A percentile compares a stretch with the other conserved stretches of the same genome.
These are phyloP conservation scores for Lipomyces starkeyi DNA, from an alignment of 805 yeast genomes.

Conservation along the genomic window DNA sequence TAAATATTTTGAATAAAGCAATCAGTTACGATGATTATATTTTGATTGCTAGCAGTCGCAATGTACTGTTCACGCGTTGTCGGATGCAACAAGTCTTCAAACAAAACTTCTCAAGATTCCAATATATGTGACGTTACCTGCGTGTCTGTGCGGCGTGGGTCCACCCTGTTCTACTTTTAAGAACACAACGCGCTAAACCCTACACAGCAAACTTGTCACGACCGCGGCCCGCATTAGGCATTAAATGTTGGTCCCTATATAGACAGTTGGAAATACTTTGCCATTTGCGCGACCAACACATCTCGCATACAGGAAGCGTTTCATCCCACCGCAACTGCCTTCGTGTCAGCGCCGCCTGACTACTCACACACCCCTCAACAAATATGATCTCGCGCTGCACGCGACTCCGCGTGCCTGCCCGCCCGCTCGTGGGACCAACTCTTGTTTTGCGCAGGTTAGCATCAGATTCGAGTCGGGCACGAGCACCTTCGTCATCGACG, in stretches of 20 bases:
- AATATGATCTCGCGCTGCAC: constrained; percentile 8
- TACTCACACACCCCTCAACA: background rate
- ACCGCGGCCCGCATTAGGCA: background rate
- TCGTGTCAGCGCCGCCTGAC: background rate
- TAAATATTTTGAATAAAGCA: too few relatives aligned
- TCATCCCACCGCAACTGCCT: background rate
- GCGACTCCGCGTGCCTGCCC: constrained; percentile 5
- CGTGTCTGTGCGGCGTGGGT: background rate
- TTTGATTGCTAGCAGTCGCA: background rate
- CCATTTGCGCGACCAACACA: background rate
- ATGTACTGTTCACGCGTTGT: too few relatives aligned
- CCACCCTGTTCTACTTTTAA: too few relatives aligned
- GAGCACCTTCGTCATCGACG: constrained; percentile 12
- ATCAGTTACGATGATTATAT: too few relatives aligned
- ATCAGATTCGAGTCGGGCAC: background rate
- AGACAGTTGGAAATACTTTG: background rate
- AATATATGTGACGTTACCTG: too few relatives aligned
- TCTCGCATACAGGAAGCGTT: background rate
- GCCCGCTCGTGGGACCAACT: background rate
- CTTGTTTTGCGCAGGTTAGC: background rate
- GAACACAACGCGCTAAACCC: background rate
- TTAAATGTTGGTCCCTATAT: background rate
- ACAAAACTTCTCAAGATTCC: too few relatives aligned
- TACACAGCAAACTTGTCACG: background rate
- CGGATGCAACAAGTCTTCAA: too few relatives aligned